Evolutionary conservation across 345 rosid species (phyloP).

Genomic region (Bruguiera sexangula): DNA sequence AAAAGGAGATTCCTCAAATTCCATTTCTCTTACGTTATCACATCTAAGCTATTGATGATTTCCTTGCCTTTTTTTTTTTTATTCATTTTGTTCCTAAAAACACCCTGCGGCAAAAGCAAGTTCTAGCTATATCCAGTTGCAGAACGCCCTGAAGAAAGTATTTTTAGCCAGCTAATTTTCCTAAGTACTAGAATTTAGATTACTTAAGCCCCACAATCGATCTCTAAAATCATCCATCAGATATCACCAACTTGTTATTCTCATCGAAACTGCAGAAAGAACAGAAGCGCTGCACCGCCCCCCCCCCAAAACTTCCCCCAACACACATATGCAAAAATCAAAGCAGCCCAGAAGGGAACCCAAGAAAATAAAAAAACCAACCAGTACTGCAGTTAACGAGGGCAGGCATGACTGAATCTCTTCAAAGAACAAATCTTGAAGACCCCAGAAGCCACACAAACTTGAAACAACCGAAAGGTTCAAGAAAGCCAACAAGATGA

Average conservation of each 20-base stretch:
- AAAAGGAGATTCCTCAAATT: neutral
- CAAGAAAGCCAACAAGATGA: slow-evolving; percentile 8
- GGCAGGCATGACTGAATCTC: slow-evolving; percentile 52
- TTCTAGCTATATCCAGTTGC: no score
- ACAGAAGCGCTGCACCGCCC: no score
- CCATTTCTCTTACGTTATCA: neutral
- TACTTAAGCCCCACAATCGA: neutral
- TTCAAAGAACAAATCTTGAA: slow-evolving; percentile 21
- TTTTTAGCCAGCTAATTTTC: no score
- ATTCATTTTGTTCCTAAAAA: no score
- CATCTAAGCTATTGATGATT: neutral
- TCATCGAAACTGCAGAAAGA: no score
- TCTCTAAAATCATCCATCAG: neutral
- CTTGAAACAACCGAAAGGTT: neutral
- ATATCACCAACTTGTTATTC: neutral
- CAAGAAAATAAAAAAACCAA: slow-evolving; percentile 13
- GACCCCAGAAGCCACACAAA: slow-evolving; percentile 18
- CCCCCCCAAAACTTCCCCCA: neutral
- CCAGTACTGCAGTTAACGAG: slow-evolving; percentile 53
- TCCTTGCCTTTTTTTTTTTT: no score
- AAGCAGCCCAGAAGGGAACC: neutral
- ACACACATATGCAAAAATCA: neutral
- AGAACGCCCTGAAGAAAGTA: no score
- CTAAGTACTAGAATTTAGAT: no score
- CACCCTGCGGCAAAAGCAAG: no score